Evolutionary conservation across 108 stramenopile species (phyloP).

Genomic region (Cyclotella kingstonii): DNA sequence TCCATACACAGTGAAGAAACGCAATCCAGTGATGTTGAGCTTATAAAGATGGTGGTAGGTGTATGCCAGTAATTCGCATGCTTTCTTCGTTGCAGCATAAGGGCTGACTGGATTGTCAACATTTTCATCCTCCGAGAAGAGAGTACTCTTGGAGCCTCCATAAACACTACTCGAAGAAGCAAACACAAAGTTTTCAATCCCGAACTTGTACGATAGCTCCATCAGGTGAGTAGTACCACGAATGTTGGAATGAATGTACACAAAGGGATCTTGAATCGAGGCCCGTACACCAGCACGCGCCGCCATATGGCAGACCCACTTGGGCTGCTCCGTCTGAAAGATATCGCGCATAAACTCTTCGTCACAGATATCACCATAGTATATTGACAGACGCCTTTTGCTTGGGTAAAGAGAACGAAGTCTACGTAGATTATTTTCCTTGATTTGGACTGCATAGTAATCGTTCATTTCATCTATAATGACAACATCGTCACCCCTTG

Average conservation of each 20-base stretch:
- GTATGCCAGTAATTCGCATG: conserved; percentile 96
- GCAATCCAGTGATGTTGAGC: conserved; percentile 89
- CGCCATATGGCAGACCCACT: conserved; percentile 97
- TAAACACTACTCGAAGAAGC: conserved; percentile 94
- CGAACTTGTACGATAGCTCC: conserved; percentile 80
- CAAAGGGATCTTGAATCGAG: conserved; percentile 95
- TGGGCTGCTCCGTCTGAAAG: conserved; percentile 73
- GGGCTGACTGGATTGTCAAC: conserved; percentile 96
- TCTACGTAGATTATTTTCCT: conserved; percentile 81
- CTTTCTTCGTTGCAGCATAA: conserved; percentile 97
- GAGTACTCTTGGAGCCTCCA: conserved; percentile 88
- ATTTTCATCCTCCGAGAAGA: conserved; percentile 91
- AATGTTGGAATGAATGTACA: conserved; percentile 97
- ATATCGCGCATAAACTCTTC: conserved; percentile 74
- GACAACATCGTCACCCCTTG: conserved; percentile 93
- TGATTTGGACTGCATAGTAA: conserved; percentile 93
- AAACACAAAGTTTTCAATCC: conserved; percentile 95
- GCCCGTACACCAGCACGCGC: conserved; percentile 92
- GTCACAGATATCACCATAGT: conserved; percentile 93
- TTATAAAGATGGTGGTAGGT: conserved; percentile 96
- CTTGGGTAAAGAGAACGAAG: conserved; percentile 49
- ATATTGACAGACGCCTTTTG: conserved; percentile 53
- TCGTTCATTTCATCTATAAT: conserved; percentile 99
- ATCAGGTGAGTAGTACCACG: conserved; percentile 94
- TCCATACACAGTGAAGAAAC: conserved; percentile 98